Evolutionary conservation across 2,329 filamentous ascomycete species (phyloP), one percentile per base, ranked within the genome.

Genomic region (Neoscytalidium dimidiatum): DNA sequence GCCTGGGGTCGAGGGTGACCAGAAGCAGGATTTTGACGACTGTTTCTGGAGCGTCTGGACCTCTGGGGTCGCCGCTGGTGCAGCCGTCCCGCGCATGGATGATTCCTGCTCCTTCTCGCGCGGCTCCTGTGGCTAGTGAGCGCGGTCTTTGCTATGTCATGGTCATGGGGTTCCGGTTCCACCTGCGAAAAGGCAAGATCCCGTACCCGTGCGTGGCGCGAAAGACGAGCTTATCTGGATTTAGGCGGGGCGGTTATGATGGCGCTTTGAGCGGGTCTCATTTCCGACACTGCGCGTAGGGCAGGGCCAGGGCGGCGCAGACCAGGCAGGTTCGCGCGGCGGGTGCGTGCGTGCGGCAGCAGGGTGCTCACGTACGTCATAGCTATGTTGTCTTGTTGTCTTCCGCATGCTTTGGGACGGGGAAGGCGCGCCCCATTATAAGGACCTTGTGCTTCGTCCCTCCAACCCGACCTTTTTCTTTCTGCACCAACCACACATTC

Each of bases 51-150:
- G 28, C 38, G 26, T 46, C 53, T 44, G 38, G 53, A 58, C 53
- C 38, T 21, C n/a, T n/a, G n/a, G n/a, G n/a, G n/a, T n/a, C n/a
- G n/a, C n/a, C 44, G 4, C 49, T 35, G 17, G 49, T 33, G 49
- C 29, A n/a, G 33, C 52, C 21, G 23, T 11, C 29, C 17, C 21
- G 8, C 13, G 56, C 56, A 60, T 60, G 56, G 56, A 60, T 60
- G 56, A 60, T 46, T 31, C 56, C 35, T 44, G 56, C 11, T 33
- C 26, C 56, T 29, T 33, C 56, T 5, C 17, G 52, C 6, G 49
- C 49, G 28, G 49, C 46, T 49, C 7, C 28, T 60, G 56, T 60
- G 56, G 56, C 56, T 60, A 41, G 56, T 60, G 56, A n/a, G 26
- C 17, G 14, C 21, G 28, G n/a, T n/a, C n/a, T n/a, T n/a, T 4